Conservation (phyloP, 305 asterid genomes). For the Fraxinus sp. region DNA sequence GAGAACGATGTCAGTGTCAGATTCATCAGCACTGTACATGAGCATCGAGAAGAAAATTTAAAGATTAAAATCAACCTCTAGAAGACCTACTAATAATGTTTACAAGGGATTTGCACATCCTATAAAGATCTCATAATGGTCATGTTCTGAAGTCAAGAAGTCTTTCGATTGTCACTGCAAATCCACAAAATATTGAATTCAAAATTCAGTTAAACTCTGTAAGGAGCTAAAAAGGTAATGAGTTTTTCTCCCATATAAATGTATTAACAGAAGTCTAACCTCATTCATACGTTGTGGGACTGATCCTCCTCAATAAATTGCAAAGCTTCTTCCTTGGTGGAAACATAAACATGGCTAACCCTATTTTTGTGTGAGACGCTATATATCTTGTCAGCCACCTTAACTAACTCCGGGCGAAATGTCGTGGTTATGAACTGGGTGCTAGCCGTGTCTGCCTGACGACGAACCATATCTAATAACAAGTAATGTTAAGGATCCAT, state of each 20-base stretch:
- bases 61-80: constrained; percentile 1
- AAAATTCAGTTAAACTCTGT: not conserved
- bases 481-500: constrained; percentile 47
- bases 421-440: constrained; percentile 96
- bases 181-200: constrained; percentile 10
- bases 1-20: not conserved
- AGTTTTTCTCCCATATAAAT: not conserved
- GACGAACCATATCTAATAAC: constrained; percentile 85
- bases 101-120: not conserved
- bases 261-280: constrained; percentile 40
- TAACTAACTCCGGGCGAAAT: constrained; percentile 89
- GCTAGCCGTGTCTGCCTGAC: constrained; percentile 82
- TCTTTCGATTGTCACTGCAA: constrained; percentile 31
- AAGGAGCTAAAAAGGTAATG: not conserved
- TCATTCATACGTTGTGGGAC: constrained; percentile 67
- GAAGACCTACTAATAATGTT: constrained; percentile 4
- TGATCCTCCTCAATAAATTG: constrained; percentile 87
- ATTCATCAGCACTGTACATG: constrained; percentile 19
- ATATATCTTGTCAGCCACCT: constrained; percentile 94
- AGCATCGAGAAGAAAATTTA: constrained; percentile 13
- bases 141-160: not conserved
- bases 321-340: constrained; percentile 73
- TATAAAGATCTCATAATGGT: constrained; percentile 7
- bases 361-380: constrained; percentile 89
- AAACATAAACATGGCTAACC: constrained; percentile 78